Evolutionary conservation across 2,329 filamentous ascomycete genomes (phyloP).

Genomic region (Colletotrichum sp.): DNA sequence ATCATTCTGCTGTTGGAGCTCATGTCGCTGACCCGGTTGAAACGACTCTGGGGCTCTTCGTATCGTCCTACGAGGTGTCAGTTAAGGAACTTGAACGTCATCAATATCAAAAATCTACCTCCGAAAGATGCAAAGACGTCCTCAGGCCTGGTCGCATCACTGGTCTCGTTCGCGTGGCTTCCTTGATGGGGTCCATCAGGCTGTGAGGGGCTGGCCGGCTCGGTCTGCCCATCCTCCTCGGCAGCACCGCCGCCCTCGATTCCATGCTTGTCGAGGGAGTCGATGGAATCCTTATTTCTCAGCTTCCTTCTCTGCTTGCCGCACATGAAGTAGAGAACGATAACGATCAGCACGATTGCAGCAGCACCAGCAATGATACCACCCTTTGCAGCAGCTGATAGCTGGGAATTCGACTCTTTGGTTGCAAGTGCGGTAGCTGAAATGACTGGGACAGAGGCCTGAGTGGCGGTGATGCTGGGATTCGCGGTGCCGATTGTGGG

Average conservation of each 20-base stretch:
- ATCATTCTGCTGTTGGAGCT: constrained; percentile 11
- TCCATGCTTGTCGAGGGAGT: constrained; percentile 16
- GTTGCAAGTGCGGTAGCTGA: background rate
- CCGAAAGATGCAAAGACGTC: constrained; percentile 51
- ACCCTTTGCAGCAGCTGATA: background rate
- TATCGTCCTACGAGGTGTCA: constrained; percentile 14
- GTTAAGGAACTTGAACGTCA: background rate
- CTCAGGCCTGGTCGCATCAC: constrained; percentile 22
- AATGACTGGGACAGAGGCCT: background rate
- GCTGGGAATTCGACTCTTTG: background rate
- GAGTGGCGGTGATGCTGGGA: background rate
- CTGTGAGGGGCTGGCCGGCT: constrained; percentile 27
- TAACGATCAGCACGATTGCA: constrained; percentile 18
- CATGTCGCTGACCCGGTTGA: constrained; percentile 6
- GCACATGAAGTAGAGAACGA: constrained; percentile 24
- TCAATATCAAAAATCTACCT: constrained; percentile 34
- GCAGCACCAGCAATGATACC: constrained; percentile 14
- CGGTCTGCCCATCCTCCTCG: constrained; percentile 30
- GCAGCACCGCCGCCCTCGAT: constrained; percentile 22
- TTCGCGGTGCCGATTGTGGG: background rate
- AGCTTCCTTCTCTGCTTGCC: constrained; percentile 14
- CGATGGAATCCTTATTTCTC: background rate
- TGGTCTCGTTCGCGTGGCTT: constrained; percentile 22
- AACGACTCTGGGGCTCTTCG: constrained; percentile 19
- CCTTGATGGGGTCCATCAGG: constrained; percentile 20